phyloP scores from a whole-genome alignment of 176 grass and related monocot species.

The Saccharum spontaneum region DNA sequence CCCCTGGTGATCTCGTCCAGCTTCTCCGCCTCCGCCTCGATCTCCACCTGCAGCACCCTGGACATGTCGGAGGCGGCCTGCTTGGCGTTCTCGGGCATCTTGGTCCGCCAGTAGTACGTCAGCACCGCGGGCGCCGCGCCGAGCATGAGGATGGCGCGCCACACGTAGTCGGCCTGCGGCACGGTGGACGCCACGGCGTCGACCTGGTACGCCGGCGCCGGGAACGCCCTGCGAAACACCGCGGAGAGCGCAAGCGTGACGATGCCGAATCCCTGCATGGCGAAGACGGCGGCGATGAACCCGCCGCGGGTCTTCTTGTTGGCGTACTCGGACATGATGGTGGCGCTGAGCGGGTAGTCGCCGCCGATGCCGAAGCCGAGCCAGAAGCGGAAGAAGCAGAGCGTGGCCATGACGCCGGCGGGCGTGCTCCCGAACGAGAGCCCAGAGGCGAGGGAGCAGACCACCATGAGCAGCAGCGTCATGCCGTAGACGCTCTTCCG shows the following conservation, averaged over 20 bases:
- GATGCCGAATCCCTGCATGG: slow-evolving; percentile 75
- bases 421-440: slow-evolving; percentile 50
- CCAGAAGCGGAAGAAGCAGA: slow-evolving; percentile 90
- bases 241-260: slow-evolving; percentile 47
- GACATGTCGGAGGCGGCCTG: slow-evolving; percentile 76
- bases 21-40: slow-evolving; percentile 42
- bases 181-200: slow-evolving; percentile 10
- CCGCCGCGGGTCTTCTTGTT: slow-evolving; percentile 75
- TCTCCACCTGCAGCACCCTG: slow-evolving; percentile 48
- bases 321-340: slow-evolving; percentile 98
- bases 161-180: slow-evolving; percentile 55
- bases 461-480: slow-evolving; percentile 55
- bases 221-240: slow-evolving; percentile 33
- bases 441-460: slow-evolving; percentile 3
- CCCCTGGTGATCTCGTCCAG: background rate
- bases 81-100: slow-evolving; percentile 90
- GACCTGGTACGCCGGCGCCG: slow-evolving; percentile 26
- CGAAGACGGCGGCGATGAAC: slow-evolving; percentile 80
- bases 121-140: slow-evolving; percentile 45
- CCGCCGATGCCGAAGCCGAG: slow-evolving; percentile 92
- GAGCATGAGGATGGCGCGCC: slow-evolving; percentile 69
- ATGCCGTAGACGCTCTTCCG: slow-evolving; percentile 71
- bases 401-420: slow-evolving; percentile 52
- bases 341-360: slow-evolving; percentile 82
- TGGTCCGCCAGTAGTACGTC: slow-evolving; percentile 78